A percentile compares a stretch with the other conserved stretches of the same genome.
These are phyloP conservation scores for Danielia reshetovae DNA, from an alignment of 805 yeast genomes.

Conservation along the genomic window DNA sequence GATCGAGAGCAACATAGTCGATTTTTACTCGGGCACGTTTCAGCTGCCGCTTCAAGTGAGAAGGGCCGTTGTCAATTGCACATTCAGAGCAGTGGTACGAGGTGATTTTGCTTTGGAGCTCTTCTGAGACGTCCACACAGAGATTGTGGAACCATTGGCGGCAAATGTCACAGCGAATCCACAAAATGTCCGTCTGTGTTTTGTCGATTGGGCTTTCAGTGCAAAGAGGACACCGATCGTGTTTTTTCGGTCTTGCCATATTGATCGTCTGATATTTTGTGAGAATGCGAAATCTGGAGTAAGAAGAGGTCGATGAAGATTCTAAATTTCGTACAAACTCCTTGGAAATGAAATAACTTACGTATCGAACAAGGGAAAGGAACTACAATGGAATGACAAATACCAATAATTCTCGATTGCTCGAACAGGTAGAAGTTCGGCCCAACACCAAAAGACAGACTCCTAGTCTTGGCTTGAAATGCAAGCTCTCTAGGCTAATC, in stretches of 20 bases:
- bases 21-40: slow-evolving; percentile 50
- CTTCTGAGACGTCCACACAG: slow-evolving; percentile 31
- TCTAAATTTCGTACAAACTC: no score
- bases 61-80: slow-evolving; percentile 42
- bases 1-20: slow-evolving; percentile 76
- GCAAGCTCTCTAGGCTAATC: no score
- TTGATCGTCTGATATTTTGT: background rate
- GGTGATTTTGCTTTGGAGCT: slow-evolving; percentile 35
- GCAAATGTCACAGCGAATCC: slow-evolving; percentile 61
- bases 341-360: no score
- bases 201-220: slow-evolving; percentile 2
- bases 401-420: no score
- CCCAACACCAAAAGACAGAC: no score
- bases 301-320: no score
- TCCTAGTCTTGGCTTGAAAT: no score
- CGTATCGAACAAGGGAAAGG: no score
- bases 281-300: background rate
- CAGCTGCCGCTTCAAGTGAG: slow-evolving; percentile 49
- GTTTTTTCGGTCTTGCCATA: no score
- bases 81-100: slow-evolving; percentile 58
- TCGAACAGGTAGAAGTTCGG: no score
- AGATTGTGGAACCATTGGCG: slow-evolving; percentile 50
- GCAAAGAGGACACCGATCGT: slow-evolving; percentile 12
- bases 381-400: no score
- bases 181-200: slow-evolving; percentile 16